Conservation (phyloP, 169 alveolate genomes). For the Plasmodium gallinaceum region DNA sequence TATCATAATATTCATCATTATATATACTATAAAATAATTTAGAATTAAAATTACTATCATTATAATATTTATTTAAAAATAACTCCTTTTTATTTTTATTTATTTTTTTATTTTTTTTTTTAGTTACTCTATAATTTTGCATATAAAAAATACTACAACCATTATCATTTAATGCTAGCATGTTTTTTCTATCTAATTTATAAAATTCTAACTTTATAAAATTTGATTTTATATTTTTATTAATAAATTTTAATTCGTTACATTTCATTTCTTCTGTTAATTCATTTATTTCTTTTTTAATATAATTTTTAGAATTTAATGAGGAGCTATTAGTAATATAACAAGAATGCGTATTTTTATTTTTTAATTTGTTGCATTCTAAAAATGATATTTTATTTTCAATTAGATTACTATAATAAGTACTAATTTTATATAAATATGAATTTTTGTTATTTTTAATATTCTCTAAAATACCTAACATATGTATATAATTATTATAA, state of each 20-base stretch:
- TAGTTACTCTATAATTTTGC: neutral
- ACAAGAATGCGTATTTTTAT: neutral
- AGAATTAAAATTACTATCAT: slow-evolving; percentile 29
- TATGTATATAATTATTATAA: slow-evolving; percentile 20
- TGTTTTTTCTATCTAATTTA: slow-evolving; percentile 53
- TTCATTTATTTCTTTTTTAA: neutral
- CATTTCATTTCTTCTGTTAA: neutral
- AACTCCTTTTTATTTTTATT: neutral
- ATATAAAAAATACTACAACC: slow-evolving; percentile 60
- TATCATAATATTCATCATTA: slow-evolving; percentile 27
- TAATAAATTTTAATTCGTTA: neutral
- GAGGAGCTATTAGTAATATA: neutral
- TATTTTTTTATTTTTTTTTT: neutral
- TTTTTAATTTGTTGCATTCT: neutral
- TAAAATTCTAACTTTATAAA: slow-evolving; percentile 16
- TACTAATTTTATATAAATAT: slow-evolving; percentile 24
- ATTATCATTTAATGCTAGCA: slow-evolving; percentile 27
- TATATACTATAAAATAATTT: slow-evolving; percentile 50
- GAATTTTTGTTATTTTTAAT: slow-evolving; percentile 13
- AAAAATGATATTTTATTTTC: slow-evolving; percentile 31
- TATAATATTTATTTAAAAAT: slow-evolving; percentile 39
- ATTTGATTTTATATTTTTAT: neutral
- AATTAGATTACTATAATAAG: slow-evolving; percentile 29
- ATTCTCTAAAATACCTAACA: slow-evolving; percentile 30
- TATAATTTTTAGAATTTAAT: neutral